Base-by-base conservation (phyloP, 345 rosid species). In the Lagerstroemia speciosa region DNA sequence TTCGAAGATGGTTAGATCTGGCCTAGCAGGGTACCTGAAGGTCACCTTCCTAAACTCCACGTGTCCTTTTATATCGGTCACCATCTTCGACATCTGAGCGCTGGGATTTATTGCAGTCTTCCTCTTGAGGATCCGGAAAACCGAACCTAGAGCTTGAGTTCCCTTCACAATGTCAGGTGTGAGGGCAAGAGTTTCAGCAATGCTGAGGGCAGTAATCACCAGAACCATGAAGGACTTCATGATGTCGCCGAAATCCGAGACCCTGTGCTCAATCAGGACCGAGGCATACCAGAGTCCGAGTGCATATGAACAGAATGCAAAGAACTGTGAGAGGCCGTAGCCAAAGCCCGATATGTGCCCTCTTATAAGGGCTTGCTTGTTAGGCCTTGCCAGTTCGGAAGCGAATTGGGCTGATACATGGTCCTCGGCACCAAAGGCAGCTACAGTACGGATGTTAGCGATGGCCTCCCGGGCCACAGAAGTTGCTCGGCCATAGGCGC, bases 221-320 rank as follows among this genome's bases (percentile, higher is more conserved):
- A 93, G 68, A 8, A 93, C 83, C 87, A 90, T 82, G 78, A 85
- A 93, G 66, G 92, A 72, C 67, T 85, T 88, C 55, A 88, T 88
- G 66, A 81, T 71, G 58, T 83, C 69, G 30, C 83, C 79, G 7
- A 93, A 90, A 58, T 80, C 75, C 4, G 97, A 81, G 32, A 69
- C 79, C 20, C 76, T 80, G 22, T 72, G 81, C 72, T 75, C 75
- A 29, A 93, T 82, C 32, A 87, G 81, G 16, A 82, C 78, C 2
- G 98, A 92, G 34, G 85, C 82, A 55, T 92, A 92, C 95, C 98
- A 90, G 62, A 93, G 93, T 36, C 93, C 97, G 14, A 93, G 92
- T 1, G 97, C 89, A 55, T 88, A 93, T 69, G 96, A 86, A 71
- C 84, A 78, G 67, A 77, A 77, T 0, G 84, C 83, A 15, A 86